Conservation (phyloP, 306 rosid genomes). For the Mimosa pudica region DNA sequence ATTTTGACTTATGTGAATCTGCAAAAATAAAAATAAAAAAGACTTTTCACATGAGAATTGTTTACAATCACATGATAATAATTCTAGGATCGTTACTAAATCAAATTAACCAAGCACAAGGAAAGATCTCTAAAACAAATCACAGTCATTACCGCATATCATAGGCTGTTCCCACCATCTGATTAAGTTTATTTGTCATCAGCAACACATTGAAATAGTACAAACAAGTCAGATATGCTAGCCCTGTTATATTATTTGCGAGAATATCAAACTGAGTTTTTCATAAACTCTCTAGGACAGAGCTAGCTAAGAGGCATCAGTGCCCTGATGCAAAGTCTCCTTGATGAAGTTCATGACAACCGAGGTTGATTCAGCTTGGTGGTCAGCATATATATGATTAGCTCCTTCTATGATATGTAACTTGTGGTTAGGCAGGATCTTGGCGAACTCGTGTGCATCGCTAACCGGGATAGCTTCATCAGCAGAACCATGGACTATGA, state of each 20-base stretch:
- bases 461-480: conserved; percentile 54
- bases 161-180: background rate
- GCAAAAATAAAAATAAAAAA: too few species aligned
- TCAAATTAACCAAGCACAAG: background rate
- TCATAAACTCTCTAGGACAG: conserved; percentile 17
- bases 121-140: conserved; percentile 19
- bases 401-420: conserved; percentile 64
- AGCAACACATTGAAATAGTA: background rate
- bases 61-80: background rate
- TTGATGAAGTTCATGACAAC: conserved; percentile 50
- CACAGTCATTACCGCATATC: conserved; percentile 11
- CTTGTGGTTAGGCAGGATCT: conserved; percentile 78
- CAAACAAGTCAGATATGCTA: conserved; percentile 3
- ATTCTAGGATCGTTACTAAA: background rate
- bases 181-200: background rate
- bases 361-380: conserved; percentile 57
- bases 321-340: conserved; percentile 46
- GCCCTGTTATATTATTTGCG: conserved; percentile 1
- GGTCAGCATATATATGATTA: conserved; percentile 56
- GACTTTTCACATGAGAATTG: background rate
- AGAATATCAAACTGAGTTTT: background rate
- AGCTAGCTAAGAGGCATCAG: conserved; percentile 35
- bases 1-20: background rate
- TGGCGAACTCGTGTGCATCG: conserved; percentile 69
- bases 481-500: conserved; percentile 70